Conservation (phyloP, 1,139 yeast genomes). For the Yamadazyma mexicana region DNA sequence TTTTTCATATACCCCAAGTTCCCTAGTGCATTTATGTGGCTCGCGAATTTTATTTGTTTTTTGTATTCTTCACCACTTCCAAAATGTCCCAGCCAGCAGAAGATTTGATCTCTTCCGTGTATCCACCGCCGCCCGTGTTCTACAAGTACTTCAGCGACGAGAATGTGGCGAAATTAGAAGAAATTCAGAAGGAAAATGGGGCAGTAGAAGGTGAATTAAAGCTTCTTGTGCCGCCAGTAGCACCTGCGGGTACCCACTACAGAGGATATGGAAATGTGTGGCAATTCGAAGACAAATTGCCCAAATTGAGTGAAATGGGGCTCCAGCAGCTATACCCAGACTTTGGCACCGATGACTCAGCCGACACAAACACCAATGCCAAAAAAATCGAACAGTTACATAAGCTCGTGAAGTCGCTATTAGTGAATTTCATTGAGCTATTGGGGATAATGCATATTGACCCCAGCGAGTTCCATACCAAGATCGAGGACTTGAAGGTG, state of each 20-base stretch:
- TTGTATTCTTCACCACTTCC: too few relatives aligned
- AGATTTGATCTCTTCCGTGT: slow-evolving; percentile 61
- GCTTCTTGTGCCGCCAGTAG: slow-evolving; percentile 63
- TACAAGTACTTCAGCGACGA: slow-evolving; percentile 66
- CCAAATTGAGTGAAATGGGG: slow-evolving; percentile 66
- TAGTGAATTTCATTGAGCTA: slow-evolving; percentile 71
- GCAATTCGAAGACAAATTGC: slow-evolving; percentile 72
- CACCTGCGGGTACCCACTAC: slow-evolving; percentile 61
- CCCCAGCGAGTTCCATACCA: slow-evolving; percentile 64
- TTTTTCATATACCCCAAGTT: neutral
- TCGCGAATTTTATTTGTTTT: too few relatives aligned
- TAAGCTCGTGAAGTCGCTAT: slow-evolving; percentile 64
- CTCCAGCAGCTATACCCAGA: slow-evolving; percentile 62
- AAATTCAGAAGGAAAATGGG: slow-evolving; percentile 17
- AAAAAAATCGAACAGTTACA: slow-evolving; percentile 66
- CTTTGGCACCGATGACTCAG: slow-evolving; percentile 38
- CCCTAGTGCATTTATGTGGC: too few relatives aligned
- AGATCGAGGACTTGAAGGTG: slow-evolving; percentile 69
- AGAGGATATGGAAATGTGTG: slow-evolving; percentile 81
- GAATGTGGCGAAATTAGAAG: slow-evolving; percentile 43
- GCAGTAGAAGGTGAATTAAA: slow-evolving; percentile 41
- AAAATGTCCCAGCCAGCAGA: slow-evolving; percentile 19
- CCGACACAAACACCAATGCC: slow-evolving; percentile 32
- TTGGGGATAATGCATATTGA: slow-evolving; percentile 70
- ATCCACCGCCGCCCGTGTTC: slow-evolving; percentile 86